Percentiles rank a stretch among this genome's conserved stretches.
These are phyloP conservation scores for Aegle marmelos DNA, from an alignment of 345 rosid species.

Conservation along the genomic window DNA sequence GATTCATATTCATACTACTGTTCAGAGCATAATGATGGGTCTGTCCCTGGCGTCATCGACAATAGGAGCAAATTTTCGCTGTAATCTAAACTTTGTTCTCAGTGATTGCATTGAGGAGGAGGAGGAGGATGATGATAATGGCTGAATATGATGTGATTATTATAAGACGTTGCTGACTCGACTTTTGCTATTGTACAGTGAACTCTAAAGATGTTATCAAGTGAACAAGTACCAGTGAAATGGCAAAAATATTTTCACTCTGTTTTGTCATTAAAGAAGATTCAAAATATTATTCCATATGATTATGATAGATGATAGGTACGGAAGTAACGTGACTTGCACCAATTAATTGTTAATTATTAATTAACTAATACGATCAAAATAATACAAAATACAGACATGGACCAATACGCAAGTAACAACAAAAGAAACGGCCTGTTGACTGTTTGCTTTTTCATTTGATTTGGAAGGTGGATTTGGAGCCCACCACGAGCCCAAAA, in stretches of 20 bases:
- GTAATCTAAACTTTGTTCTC: neutral
- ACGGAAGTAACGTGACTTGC: no score
- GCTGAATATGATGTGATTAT: neutral
- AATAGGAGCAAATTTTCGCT: neutral
- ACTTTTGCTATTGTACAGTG: neutral
- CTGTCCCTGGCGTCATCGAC: neutral
- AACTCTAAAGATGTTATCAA: neutral
- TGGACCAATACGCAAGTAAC: no score
- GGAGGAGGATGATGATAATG: neutral
- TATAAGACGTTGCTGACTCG: neutral
- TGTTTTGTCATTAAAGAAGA: neutral
- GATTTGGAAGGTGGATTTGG: no score
- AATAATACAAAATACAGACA: no score
- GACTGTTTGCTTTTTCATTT: no score
- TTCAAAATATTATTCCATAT: no score
- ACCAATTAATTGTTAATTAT: no score
- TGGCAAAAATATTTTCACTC: neutral
- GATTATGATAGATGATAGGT: no score
- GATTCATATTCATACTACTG: slow-evolving; percentile 48
- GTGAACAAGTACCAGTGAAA: neutral
- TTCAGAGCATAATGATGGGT: slow-evolving; percentile 33
- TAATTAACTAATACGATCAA: no score
- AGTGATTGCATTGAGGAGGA: no score
- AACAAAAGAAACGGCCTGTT: no score
- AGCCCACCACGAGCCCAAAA: neutral